Conservation (phyloP, 306 rosid genomes). For the Inga leiocalycina region DNA sequence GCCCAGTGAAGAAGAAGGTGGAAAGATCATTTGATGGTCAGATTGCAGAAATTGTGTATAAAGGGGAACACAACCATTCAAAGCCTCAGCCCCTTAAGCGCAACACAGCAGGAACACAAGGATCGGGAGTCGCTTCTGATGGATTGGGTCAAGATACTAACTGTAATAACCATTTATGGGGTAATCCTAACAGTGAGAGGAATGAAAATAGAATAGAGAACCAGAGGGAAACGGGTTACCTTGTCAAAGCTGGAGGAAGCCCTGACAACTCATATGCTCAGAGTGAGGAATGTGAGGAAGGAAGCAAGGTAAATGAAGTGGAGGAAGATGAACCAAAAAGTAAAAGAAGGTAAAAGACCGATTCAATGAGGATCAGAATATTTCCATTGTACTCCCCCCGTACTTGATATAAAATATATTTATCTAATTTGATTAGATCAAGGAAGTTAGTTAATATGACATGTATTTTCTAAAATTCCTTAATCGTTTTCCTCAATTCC, state of each 20-base stretch:
- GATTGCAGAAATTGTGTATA: constrained; percentile 93
- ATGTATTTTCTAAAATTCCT: too few species aligned
- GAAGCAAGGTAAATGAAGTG: constrained; percentile 61
- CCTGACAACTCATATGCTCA: constrained; percentile 63
- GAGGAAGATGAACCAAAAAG: constrained; percentile 60
- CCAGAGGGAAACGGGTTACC: constrained; percentile 51
- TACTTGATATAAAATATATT: too few species aligned
- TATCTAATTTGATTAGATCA: too few species aligned
- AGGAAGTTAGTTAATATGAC: too few species aligned
- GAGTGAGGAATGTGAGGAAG: constrained; percentile 74
- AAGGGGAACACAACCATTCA: constrained; percentile 90
- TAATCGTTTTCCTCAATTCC: too few species aligned
- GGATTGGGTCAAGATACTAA: constrained; percentile 54
- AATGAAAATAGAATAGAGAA: constrained; percentile 59
- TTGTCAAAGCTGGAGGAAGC: constrained; percentile 52
- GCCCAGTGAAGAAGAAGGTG: constrained; percentile 94
- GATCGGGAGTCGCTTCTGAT: constrained; percentile 51
- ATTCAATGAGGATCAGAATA: background rate
- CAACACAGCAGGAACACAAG: constrained; percentile 57
- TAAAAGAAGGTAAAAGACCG: constrained; percentile 66
- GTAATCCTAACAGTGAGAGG: constrained; percentile 51
- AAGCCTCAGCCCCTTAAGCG: constrained; percentile 84
- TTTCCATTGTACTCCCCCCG: background rate
- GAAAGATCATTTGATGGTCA: constrained; percentile 91
- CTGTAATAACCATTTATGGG: constrained; percentile 36